Evolutionary conservation across 805 yeast species (phyloP).

Genomic region (Starmera amethionina): DNA sequence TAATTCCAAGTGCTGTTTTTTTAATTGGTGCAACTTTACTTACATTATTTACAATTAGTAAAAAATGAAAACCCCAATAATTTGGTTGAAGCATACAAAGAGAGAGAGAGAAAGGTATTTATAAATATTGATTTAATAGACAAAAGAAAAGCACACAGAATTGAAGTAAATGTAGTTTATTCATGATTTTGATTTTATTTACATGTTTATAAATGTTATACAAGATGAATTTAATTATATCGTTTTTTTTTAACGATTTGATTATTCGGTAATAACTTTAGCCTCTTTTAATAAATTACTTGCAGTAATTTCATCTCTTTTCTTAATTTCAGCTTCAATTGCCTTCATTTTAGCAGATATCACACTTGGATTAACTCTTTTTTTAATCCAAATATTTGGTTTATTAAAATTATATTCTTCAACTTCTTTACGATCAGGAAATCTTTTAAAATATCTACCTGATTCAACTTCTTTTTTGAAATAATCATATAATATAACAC

Average conservation of each 20-base stretch:
- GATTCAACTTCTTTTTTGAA: conserved; percentile 19
- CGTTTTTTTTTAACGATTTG: neutral
- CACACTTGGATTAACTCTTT: conserved; percentile 12
- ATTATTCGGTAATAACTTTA: conserved; percentile 1
- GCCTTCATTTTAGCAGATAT: conserved; percentile 14
- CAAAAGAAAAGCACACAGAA: neutral
- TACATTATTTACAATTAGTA: conserved; percentile 43
- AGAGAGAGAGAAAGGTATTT: neutral
- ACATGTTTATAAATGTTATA: neutral
- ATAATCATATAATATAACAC: conserved; percentile 18
- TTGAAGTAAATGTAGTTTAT: neutral
- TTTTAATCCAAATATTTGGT: conserved; percentile 15
- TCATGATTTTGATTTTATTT: neutral
- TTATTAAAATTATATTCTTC: conserved; percentile 9
- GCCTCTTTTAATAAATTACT: conserved; percentile 14
- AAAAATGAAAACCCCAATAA: conserved; percentile 19
- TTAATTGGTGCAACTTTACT: conserved; percentile 50
- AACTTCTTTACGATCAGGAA: conserved; percentile 8
- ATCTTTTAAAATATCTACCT: conserved; percentile 16
- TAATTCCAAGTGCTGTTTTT: conserved; percentile 56
- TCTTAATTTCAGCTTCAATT: neutral
- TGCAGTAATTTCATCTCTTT: neutral
- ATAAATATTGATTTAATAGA: neutral
- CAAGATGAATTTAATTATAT: no score
- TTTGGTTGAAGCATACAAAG: neutral